Conservation (phyloP, 805 yeast genomes). For the Osmozyma mogii region DNA sequence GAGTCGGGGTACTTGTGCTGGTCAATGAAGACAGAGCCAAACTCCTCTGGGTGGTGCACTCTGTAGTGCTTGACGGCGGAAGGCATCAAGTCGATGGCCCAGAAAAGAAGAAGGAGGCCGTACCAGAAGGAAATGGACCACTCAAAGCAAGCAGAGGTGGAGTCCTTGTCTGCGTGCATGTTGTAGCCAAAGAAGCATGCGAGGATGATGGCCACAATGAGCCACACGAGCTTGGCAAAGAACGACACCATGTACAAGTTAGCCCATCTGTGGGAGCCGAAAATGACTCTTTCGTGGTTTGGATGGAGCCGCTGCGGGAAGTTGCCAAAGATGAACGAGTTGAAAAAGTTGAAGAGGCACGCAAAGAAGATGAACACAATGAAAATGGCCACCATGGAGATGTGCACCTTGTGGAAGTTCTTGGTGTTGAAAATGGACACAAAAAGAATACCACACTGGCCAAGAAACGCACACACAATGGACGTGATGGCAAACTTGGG, state of each 20-base stretch:
- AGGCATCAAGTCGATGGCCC: conserved; percentile 65
- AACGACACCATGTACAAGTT: conserved; percentile 42
- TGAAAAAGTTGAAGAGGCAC: conserved; percentile 29
- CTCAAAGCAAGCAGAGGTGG: conserved; percentile 61
- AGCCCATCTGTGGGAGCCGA: conserved; percentile 29
- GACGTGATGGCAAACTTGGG: conserved; percentile 35
- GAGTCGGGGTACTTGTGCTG: conserved; percentile 10
- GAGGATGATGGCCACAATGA: conserved; percentile 52
- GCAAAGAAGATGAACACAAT: conserved; percentile 56
- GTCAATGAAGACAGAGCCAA: conserved; percentile 13
- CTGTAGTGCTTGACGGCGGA: conserved; percentile 38
- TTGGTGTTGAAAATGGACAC: conserved; percentile 69
- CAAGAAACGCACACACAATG: conserved; percentile 41
- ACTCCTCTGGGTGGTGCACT: conserved; percentile 21
- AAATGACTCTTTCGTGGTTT: conserved; percentile 30
- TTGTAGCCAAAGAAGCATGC: conserved; percentile 62
- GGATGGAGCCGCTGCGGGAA: conserved; percentile 30
- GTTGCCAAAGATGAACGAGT: conserved; percentile 31
- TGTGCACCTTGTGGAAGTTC: conserved; percentile 48
- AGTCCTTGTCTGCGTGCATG: conserved; percentile 24
- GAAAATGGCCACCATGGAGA: conserved; percentile 66
- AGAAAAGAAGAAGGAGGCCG: conserved; percentile 55
- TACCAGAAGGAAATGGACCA: conserved; percentile 87
- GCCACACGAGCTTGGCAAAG: conserved; percentile 55
- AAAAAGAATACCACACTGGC: conserved; percentile 66